Conservation (phyloP, 306 rosid species). For the Quercus glauca region DNA sequence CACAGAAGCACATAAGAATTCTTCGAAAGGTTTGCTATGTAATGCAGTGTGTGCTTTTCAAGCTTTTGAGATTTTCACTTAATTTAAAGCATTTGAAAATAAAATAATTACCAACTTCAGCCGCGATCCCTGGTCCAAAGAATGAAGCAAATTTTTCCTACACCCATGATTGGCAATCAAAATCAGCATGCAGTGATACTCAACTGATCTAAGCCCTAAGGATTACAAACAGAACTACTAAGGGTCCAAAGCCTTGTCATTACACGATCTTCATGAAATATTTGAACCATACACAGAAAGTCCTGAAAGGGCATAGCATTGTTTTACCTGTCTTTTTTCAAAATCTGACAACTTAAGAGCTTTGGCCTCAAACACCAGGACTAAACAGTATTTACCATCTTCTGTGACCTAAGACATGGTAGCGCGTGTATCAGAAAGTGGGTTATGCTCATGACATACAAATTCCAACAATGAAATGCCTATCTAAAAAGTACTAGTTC, state of each 20-base stretch:
- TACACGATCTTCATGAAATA: background rate
- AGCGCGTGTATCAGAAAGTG: conserved; percentile 7
- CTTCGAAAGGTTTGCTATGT: conserved; percentile 20
- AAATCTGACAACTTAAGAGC: conserved; percentile 78
- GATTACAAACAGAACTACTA: background rate
- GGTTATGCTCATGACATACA: background rate
- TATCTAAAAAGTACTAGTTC: background rate
- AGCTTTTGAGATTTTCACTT: background rate
- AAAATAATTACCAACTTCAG: conserved; percentile 80
- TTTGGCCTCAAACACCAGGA: conserved; percentile 78
- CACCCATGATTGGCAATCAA: conserved; percentile 11
- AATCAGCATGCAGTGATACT: conserved; percentile 16
- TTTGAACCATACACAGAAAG: background rate
- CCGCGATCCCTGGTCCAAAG: conserved; percentile 91
- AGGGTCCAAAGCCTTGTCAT: background rate
- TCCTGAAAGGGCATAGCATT: background rate
- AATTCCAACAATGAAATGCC: background rate
- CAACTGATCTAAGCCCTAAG: background rate
- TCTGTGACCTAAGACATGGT: conserved; percentile 58
- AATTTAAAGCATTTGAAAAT: background rate
- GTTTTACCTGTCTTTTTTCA: conserved; percentile 82
- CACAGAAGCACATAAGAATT: conserved; percentile 12
- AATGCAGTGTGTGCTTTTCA: conserved; percentile 1
- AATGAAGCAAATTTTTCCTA: conserved; percentile 89
- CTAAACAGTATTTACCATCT: conserved; percentile 76